Base-by-base conservation (phyloP, 495 filamentous ascomycete species). In the Jackrogersella minutella region DNA sequence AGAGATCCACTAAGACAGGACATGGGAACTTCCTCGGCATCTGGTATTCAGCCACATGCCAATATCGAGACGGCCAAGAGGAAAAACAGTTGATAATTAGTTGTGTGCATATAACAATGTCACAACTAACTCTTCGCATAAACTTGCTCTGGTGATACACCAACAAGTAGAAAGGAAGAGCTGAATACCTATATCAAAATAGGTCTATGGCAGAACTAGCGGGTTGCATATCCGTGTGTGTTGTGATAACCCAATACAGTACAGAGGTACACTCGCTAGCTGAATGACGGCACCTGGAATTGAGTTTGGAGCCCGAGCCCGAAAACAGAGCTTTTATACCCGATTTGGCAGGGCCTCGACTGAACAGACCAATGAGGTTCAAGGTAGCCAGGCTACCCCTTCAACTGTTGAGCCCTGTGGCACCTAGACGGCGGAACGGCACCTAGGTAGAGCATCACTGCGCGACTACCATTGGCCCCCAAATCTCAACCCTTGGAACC, bases 341-440 rank as follows among this genome's bases (percentile, higher is more conserved):
- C 60, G 56, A 69, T 64, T 63, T 30, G 66, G 66, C 36, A 60
- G 66, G 37, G 49, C 28, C 50, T 17, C 16, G 50, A 43, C 9
- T 26, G 22, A 43, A 50, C 26, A 11, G 43, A 33, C 66, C 66
- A 69, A 69, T 69, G 26, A 44, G 24, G 4, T 36, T 5, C 14
- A 46, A 41, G 28, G 17, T 17, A 37, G 21, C 14, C 33, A 30
- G 49, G 37, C 49, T 36, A 13, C 31, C 37, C 56, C 60, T 70
- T 69, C 67, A 70, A 70, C 67, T 70, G 67, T 70, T 70, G 67
- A 58, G 67, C 57, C 36, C 44, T 65, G 33, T 53, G 56, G 66
- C 43, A 55, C 50, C 50, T 41, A 31, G 50, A 21, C 26, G 16
- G 28, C 21, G 34, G 53, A 49, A 65, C 2, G 22, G 26, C 5